Base-by-base conservation (phyloP, 768 basidiomycete genomes). In the Mycena leptocephala region DNA sequence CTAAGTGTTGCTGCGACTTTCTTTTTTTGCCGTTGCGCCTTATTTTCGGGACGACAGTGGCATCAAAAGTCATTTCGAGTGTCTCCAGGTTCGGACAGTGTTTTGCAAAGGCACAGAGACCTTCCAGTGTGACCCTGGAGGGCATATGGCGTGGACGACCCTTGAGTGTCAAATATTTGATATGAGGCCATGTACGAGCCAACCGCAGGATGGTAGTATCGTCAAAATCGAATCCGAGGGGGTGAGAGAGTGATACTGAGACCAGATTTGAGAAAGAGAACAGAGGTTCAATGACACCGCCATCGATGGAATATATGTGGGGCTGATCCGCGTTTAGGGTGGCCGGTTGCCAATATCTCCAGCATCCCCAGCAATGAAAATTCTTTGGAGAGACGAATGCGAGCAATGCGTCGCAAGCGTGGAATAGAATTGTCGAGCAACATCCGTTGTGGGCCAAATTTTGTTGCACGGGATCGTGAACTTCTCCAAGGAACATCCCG, bases 141-240 rank as follows among this genome's bases (percentile, higher is more conserved):
- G 5, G 3, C 7, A 61, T 51, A 28, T 33, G 59, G 20, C 58
- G 58, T 2, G 6, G 41, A 1, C 32, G 8, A 4, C 58, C 39
- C 2, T 11, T 3, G 22, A 70, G 58, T 2, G 14, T 2, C 1
- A 70, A 28, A 22, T 10, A 16, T 28, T 48, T n/a, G 28, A 70
- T 32, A 32, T 46, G 43, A 20, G 69, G 43, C 69, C 69, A 70
- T 20, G 69, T 41, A 30, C 37, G 59, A 22, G 69, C 69, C 56
- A 70, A 46, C 0, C 13, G 20, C 5, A 22, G 24, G 20, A 46
- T 13, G 2, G 24, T 28, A 20, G 41, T 22, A 20, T 59, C 58
- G 56, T 59, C 68, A 5, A 70, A 24, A 6, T 70, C 41, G 18
- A 70, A 59, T 24, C 56, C 68, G 5, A 58, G 56, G 20, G 68